Percentiles rank a stretch among this genome's conserved stretches.
These are phyloP conservation scores for Aspergillus sp. DNA, from an alignment of 2,329 filamentous ascomycete species.

Conservation along the genomic window DNA sequence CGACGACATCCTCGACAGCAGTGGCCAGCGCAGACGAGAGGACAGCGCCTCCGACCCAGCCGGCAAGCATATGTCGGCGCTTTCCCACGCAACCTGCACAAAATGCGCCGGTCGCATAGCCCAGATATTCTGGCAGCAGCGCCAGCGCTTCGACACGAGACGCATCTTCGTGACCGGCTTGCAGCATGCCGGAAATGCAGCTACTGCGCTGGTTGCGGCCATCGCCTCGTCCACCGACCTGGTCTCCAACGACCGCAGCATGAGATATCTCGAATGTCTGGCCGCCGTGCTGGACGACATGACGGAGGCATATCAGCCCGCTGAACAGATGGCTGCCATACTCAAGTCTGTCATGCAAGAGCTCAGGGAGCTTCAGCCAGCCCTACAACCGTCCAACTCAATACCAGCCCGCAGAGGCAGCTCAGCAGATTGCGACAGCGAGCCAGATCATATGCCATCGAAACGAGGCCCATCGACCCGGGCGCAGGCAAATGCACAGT, in stretches of 20 bases:
- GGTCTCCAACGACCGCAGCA: not conserved
- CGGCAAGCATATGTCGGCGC: not conserved
- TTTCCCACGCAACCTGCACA: not conserved
- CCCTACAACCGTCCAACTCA: not conserved
- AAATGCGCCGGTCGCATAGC: conserved; percentile 1
- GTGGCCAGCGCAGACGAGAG: not conserved
- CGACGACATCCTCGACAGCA: not conserved
- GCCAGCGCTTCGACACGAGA: not conserved
- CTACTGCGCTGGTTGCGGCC: not conserved
- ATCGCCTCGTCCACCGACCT: not conserved
- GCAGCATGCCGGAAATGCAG: not conserved
- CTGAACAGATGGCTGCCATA: not conserved
- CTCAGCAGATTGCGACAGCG: not conserved
- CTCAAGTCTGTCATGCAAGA: not conserved
- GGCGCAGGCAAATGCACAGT: not conserved
- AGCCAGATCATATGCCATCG: not conserved
- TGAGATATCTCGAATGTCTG: not conserved
- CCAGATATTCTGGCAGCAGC: conserved; percentile 3
- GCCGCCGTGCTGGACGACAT: not conserved
- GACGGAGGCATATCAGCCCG: not conserved
- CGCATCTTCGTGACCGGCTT: not conserved
- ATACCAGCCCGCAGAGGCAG: not conserved
- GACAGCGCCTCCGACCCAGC: not conserved
- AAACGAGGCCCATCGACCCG: not conserved
- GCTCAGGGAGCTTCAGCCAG: not conserved